Evolutionary conservation across 805 yeast genomes (phyloP), one percentile per base, ranked within the genome.

Genomic region (Tetrapisispora phaffii): DNA sequence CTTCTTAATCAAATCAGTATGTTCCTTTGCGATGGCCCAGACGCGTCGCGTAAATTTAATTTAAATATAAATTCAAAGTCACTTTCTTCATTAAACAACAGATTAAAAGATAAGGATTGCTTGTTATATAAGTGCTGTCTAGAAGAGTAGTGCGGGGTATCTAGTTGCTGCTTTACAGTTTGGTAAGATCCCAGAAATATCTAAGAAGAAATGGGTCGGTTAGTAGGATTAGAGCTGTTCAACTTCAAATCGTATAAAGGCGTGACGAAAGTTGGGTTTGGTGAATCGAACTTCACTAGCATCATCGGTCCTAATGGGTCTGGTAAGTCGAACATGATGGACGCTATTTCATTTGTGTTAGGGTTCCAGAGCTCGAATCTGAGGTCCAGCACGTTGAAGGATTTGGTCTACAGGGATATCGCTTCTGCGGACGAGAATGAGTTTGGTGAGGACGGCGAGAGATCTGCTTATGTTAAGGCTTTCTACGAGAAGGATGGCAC

Each of bases 241-340:
- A 87, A 93, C 64, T 93, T 93, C 78, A 93, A 93, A 68, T 89
- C 97, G 0, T 93, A 93, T 59, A 72, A 76, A 44, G 97, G 95
- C 0, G 73, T 75, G 0, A 74, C 86, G 16, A 72, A 73, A 5
- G 76, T 90, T 20, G 95, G 93, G 2, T 84, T 93, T 63, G 96
- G 96, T 0, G 73, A 80, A 12, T 76, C 89, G 0, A 72, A 75
- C 48, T 93, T 93, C 68, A 86, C 96, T 1, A 82, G 95, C 38
- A 85, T 93, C 50, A 85, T 93, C 47, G 98, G 98, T 1, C 97
- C 97, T n/a, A 93, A 93, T 71, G 98, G 98, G 29, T 84, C 97
- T 0, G 98, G 98, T 7, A 93, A 93, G 67, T 85, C 96, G 35
- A 93, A 93, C 59, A 84, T 93, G 79, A 89, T 93, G 84, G 98